Base-by-base conservation (phyloP, 2,329 filamentous ascomycete genomes). In the Fusarium algeriense region DNA sequence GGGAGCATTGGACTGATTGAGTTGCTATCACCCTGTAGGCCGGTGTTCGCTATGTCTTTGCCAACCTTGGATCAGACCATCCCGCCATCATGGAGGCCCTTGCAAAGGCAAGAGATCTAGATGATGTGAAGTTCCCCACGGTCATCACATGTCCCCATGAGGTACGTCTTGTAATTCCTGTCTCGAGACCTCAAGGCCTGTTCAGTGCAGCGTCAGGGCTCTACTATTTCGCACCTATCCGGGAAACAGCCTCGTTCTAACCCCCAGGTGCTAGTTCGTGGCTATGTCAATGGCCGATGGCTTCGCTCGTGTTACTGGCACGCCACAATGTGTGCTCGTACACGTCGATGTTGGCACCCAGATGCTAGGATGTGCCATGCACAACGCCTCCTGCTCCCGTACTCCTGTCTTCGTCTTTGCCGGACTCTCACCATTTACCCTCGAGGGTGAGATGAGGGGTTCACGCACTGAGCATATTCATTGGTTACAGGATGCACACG, bases 281-380 rank as follows among this genome's bases (percentile, higher is more conserved):
- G 92, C 92, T 40, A 86, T 95, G 73, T 94, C 91, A 64, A 93
- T 93, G 90, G 92, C 92, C 15, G 92, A 95, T 78, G 92, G 92
- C 57, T 94, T 92, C 77, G 92, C 92, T 37, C 87, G 91, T 41
- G 80, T 92, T 23, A 93, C 90, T 7, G 88, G 88, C 54, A 88
- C 91, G 73, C 91, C 92, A 1, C 92, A 94, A 81, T 91, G 88
- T 67, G 92, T 95, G 13, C 90, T 95, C 66, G 88, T 94, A 4
- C 92, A 94, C 76, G 92, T 94, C 67, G 92, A 95, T 70, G 92
- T 94, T 20, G 92, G 92, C 28, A 95, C 92, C 0, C 92, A 94
- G 79, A 92, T 90, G 14, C 85, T 95, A 3, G 92, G 88, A 28
- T 91, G 91, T 7, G 92, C 92, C 1, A 89, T 95, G 3, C 92